Evolutionary conservation across 441 rosid species (phyloP), one percentile per base, ranked within the genome.

Genomic region (Flueggea neowawraea): DNA sequence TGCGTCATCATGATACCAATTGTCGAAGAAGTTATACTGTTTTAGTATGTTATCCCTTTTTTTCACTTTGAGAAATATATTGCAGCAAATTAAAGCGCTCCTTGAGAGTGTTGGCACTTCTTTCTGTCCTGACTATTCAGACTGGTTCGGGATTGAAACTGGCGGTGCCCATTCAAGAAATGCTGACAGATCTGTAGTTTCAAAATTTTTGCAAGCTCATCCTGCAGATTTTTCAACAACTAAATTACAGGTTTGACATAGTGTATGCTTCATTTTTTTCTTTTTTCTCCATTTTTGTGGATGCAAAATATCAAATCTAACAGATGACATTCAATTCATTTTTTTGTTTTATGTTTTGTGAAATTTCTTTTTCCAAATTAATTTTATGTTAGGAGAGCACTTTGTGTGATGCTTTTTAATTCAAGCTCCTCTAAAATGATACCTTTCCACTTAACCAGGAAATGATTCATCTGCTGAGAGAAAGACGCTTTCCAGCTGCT

Each of bases 1-100:
- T 64, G 28, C 28, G 2, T 55, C 33, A 53, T 44, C 16, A 39
- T 57, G 55, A 49, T 53, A 43, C 41, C 10, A 57, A 58, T 52
- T 58, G 16, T 13, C 28, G 58, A 31, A 55, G 33, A 51, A 64
- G 22, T 36, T 64, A 31, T 55, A 54, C 65, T 58, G 54, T 58
- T 31, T n/a, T 17, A 12, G 33, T 28, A 56, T 56, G 14, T n/a
- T 6, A 33, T n/a, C 14, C 59, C n/a, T 33, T 45, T 63, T 44
- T 51, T 47, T 68, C 61, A 15, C 60, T 39, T 43, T 70, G 69
- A 61, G 66, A 69, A 73, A 51, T n/a, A 39, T 57, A 15, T 16
- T 82, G 78, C 89, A 95, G 99, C 97, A 95, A 91, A 85, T 91
- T 52, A 86, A 74, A 69, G 97, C 91, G 5, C 90, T 95, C 69